Evolutionary conservation across 2,329 filamentous ascomycete genomes (phyloP).

Genomic region (Sarocladium oryzae): DNA sequence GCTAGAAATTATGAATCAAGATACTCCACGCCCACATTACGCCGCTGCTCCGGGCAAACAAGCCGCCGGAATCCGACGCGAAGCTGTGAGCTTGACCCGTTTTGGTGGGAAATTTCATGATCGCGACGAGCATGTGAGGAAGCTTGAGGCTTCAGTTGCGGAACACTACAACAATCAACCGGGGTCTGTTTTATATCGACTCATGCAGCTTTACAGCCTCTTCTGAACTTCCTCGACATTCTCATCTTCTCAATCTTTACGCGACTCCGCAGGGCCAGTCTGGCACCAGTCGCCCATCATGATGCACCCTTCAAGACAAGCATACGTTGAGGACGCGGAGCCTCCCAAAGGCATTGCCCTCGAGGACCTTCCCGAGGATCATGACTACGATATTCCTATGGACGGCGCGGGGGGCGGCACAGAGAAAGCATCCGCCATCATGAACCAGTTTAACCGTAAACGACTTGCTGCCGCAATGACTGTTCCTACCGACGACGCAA

Average conservation of each 20-base stretch:
- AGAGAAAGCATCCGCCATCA: slow-evolving; percentile 77
- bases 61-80: slow-evolving; percentile 1
- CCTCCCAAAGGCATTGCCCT: slow-evolving; percentile 44
- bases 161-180: background rate
- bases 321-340: slow-evolving; percentile 83
- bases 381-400: slow-evolving; percentile 74
- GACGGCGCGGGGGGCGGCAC: slow-evolving; percentile 60
- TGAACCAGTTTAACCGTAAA: slow-evolving; percentile 87
- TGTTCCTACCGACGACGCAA: slow-evolving; percentile 88
- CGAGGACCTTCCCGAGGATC: slow-evolving; percentile 56
- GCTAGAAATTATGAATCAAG: background rate
- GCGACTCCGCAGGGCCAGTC: background rate
- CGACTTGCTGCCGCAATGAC: slow-evolving; percentile 80
- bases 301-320: slow-evolving; percentile 85
- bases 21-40: background rate
- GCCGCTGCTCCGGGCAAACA: background rate
- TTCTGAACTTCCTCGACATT: background rate
- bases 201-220: too few species aligned
- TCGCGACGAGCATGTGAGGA: slow-evolving; percentile 2
- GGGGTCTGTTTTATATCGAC: too few species aligned
- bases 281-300: slow-evolving; percentile 24
- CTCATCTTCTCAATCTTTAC: background rate
- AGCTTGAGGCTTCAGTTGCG: background rate
- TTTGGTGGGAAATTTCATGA: slow-evolving; percentile 2
- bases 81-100: background rate